A percentile compares a stretch with the other conserved stretches of the same genome.
These are phyloP conservation scores for Gossypium sturtianum DNA, from an alignment of 345 rosid species.

Conservation along the genomic window DNA sequence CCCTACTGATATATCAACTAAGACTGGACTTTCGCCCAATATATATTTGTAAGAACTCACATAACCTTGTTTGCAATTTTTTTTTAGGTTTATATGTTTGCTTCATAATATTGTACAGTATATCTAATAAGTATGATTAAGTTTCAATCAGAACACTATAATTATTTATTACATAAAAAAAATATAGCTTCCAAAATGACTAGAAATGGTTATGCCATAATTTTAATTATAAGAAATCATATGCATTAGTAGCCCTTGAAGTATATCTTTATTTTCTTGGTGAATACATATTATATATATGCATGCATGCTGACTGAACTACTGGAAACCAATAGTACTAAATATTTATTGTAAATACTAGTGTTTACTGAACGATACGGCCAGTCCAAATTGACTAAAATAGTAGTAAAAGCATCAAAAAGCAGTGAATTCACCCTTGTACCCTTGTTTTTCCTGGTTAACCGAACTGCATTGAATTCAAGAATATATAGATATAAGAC, in stretches of 20 bases:
- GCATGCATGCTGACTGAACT: neutral
- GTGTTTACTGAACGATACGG: neutral
- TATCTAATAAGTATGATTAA: neutral
- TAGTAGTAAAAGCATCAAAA: neutral
- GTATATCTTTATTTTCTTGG: neutral
- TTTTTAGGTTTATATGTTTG: neutral
- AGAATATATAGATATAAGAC: neutral
- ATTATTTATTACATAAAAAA: neutral
- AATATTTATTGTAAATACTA: constrained; percentile 6
- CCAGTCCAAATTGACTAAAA: neutral
- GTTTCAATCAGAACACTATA: neutral
- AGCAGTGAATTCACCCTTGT: neutral
- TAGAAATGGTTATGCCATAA: neutral
- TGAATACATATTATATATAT: neutral
- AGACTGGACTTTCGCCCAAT: neutral
- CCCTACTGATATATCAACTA: neutral
- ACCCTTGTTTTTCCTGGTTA: neutral
- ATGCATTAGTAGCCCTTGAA: neutral
- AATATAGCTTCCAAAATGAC: neutral
- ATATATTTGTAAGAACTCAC: neutral
- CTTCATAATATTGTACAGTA: neutral
- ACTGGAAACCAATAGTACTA: neutral
- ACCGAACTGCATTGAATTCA: neutral
- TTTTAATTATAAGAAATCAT: neutral
- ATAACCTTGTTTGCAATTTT: neutral